Evolutionary conservation across 2,329 filamentous ascomycete genomes (phyloP).

Genomic region (Cadophora malorum): DNA sequence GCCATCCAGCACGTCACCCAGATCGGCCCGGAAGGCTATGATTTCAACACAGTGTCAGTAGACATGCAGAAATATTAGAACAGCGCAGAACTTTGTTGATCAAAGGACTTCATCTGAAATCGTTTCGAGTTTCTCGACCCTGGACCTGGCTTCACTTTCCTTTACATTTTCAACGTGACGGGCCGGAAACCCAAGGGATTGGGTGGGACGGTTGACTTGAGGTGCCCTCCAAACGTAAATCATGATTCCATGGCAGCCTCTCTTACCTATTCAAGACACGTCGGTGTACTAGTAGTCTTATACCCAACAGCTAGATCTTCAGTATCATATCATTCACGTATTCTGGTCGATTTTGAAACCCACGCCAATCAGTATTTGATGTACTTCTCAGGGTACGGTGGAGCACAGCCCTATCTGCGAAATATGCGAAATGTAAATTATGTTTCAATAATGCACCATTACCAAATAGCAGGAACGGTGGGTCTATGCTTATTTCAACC

Average conservation of each 20-base stretch:
- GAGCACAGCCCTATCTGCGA: too few species aligned
- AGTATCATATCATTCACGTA: too few species aligned
- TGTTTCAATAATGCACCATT: too few species aligned
- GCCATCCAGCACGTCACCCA: constrained; percentile 25
- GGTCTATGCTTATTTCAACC: too few species aligned
- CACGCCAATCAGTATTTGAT: too few species aligned
- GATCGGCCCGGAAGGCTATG: not conserved
- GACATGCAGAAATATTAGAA: constrained; percentile 12
- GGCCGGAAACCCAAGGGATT: not conserved
- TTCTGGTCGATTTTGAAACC: too few species aligned
- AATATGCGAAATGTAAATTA: too few species aligned
- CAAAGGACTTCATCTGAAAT: not conserved
- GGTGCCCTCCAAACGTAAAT: not conserved
- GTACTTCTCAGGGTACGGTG: too few species aligned
- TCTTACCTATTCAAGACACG: not conserved
- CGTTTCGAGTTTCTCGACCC: not conserved
- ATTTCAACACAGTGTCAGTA: constrained; percentile 18
- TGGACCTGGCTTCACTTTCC: not conserved
- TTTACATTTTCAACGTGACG: not conserved
- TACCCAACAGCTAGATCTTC: not conserved
- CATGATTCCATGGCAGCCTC: not conserved
- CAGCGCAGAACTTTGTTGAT: not conserved
- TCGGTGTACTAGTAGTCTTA: not conserved
- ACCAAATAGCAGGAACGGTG: too few species aligned
- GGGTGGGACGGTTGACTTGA: too few species aligned